phyloP scores from a whole-genome alignment of 805 yeast species.

The Torulaspora maleeae region DNA sequence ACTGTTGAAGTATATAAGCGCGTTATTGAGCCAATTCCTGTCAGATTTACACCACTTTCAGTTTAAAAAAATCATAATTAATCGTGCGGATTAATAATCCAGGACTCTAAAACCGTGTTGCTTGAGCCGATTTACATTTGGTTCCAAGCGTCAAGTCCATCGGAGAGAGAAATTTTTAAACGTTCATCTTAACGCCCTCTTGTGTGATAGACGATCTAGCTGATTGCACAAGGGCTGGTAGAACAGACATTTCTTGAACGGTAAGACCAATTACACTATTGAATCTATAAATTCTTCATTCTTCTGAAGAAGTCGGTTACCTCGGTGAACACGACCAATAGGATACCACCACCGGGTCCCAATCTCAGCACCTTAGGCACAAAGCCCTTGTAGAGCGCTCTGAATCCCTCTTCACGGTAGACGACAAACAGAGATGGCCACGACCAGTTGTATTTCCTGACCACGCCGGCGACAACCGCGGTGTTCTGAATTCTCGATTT shows the following conservation, averaged over 20 bases:
- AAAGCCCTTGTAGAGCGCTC: slow-evolving; percentile 92
- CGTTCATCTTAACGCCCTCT: slow-evolving; percentile 68
- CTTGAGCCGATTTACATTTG: slow-evolving; percentile 43
- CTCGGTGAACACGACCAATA: slow-evolving; percentile 92
- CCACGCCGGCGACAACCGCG: slow-evolving; percentile 60
- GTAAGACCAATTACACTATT: neutral
- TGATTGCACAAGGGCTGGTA: slow-evolving; percentile 57
- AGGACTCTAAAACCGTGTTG: slow-evolving; percentile 72
- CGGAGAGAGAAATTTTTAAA: slow-evolving; percentile 53
- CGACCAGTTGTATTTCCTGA: slow-evolving; percentile 90
- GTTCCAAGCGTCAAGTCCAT: slow-evolving; percentile 62
- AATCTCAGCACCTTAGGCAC: slow-evolving; percentile 93
- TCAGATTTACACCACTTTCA: neutral
- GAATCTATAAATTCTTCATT: slow-evolving; percentile 16
- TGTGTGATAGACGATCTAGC: slow-evolving; percentile 27
- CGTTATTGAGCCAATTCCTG: neutral
- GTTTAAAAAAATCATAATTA: slow-evolving; percentile 25
- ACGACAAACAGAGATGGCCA: slow-evolving; percentile 71
- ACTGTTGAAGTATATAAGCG: neutral
- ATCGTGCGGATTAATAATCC: slow-evolving; percentile 66
- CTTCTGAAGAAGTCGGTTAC: slow-evolving; percentile 89
- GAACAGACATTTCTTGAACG: slow-evolving; percentile 45
- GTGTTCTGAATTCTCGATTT: slow-evolving; percentile 91
- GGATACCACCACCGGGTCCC: slow-evolving; percentile 99
- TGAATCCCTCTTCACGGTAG: slow-evolving; percentile 81